Conservation (phyloP, 192 early-diverging fungal species). For the Linderina pennispora region DNA sequence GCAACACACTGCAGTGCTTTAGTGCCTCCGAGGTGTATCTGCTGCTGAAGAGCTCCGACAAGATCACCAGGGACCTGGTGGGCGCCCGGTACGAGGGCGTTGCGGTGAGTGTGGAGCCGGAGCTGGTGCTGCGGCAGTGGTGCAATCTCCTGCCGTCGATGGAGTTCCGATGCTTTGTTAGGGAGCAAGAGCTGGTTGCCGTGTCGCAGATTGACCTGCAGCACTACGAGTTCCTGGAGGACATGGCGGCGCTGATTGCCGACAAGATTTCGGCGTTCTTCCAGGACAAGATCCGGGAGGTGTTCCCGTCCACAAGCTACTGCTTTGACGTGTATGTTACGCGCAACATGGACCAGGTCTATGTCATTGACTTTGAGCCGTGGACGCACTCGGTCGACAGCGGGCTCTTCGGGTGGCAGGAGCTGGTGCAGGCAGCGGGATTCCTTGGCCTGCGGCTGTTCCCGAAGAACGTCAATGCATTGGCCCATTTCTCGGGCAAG, state of each 20-base stretch:
- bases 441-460: conserved; percentile 32
- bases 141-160: conserved; percentile 81
- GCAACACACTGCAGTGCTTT: conserved; percentile 71
- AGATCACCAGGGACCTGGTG: conserved; percentile 76
- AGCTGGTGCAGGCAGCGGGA: conserved; percentile 23
- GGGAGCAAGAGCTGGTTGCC: conserved; percentile 59
- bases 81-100: conserved; percentile 60
- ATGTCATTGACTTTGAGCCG: conserved; percentile 91
- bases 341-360: conserved; percentile 53
- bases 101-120: conserved; percentile 33
- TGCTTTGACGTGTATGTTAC: conserved; percentile 89
- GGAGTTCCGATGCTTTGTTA: conserved; percentile 96
- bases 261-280: conserved; percentile 61
- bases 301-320: conserved; percentile 63
- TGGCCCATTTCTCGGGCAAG: conserved; percentile 30
- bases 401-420: conserved; percentile 78
- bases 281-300: conserved; percentile 51
- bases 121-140: conserved; percentile 88
- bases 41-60: conserved; percentile 90
- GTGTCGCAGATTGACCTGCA: conserved; percentile 86
- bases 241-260: conserved; percentile 53
- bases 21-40: conserved; percentile 74
- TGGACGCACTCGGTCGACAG: conserved; percentile 74
- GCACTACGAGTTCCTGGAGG: conserved; percentile 71
- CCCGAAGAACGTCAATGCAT: conserved; percentile 24